Evolutionary conservation across 1,284 basidiomycete genomes (phyloP), one percentile per base, ranked within the genome.

Genomic region (Puccinia horiana): DNA sequence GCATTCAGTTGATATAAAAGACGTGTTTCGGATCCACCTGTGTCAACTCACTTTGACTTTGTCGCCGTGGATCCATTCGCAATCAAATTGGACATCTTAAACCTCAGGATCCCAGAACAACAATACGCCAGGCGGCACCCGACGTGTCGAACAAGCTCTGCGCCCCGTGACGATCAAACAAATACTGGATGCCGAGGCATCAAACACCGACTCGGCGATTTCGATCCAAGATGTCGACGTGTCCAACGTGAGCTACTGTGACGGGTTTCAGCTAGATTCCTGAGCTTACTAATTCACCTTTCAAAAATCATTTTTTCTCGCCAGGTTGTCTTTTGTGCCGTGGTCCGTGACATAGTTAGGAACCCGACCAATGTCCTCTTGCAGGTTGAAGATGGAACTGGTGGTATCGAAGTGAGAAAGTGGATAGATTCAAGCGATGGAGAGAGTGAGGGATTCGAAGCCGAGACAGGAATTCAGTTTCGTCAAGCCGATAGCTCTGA

Each of bases 111-210:
- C 72, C 11, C 72, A 74, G 35, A 56, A 52, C 32, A 74, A 37
- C 14, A 76, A 76, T 35, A 76, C 75, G 12, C 75, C 75, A 9
- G 76, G 76, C n/a, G 76, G 76, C 6, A 52, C 49, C 37, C 49
- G 35, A 16, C 54, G 69, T 26, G 69, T 69, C 23, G 82, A 85
- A 80, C 85, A 86, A 81, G 84, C 84, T 16, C 87, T 98, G 37
- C 91, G 95, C 67, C 94, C 96, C 6, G 90, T 97, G 67, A 96
- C 94, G 3, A 90, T 95, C 84, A 90, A 92, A 78, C 95, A 97
- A 87, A 89, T 98, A 72, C 90, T 91, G 84, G 93, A 95, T 1
- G 89, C 89, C 47, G 95, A 97, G 88, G 90, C 92, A 86, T 89
- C 92, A 0, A 96, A 98, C 84, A 92, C 94, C 0, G 94, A 96